Base-by-base conservation (phyloP, 2,329 filamentous ascomycete genomes). In the Diaporthe humulicola region DNA sequence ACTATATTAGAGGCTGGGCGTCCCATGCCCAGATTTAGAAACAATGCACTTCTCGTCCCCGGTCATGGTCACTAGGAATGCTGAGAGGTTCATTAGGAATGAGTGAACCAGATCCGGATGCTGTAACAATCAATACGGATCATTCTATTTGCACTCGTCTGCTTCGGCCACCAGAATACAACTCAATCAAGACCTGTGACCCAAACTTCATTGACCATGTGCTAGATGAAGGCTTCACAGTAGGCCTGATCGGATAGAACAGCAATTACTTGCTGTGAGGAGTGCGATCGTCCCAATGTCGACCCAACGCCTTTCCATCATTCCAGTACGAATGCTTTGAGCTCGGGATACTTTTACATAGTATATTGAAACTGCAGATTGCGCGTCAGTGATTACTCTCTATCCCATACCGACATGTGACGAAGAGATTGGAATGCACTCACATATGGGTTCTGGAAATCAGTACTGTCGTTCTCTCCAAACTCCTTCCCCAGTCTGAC, bases 381-480 rank as follows among this genome's bases (percentile, higher is more conserved):
- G 0, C 8, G 30, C 0, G 5, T 64, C 15, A 73, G 61, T 3
- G 15, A 52, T 19, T 4, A 5, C 14, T 25, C 17, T 10, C 25
- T 10, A 19, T 4, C 28, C 6, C 17, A 15, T 36, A 14, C 28
- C 22, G 4, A 4, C 4, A 48, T 19, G n/a, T 3, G 33, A 33
- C 17, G 10, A 54, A 17, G 8, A 28, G 8, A 9, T 25, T 9
- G 6, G 4, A 36, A 2, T 15, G 15, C 5, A 67, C 75, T 73
- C 36, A 85, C 81, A 70, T 84, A 84, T 17, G 80, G 79, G 66
- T 85, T 85, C 75, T 84, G 77, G 30, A 84, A 81, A 74, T 85
- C 84, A 0, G 83, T 85, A 15, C 76, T 79, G 36, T 85, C 84
- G 40, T 82, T 78, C 75, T 84, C 82, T 19, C 84, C 84, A 10